Conservation (phyloP, 1,284 basidiomycete genomes). For the Moniliophthora roreri region DNA sequence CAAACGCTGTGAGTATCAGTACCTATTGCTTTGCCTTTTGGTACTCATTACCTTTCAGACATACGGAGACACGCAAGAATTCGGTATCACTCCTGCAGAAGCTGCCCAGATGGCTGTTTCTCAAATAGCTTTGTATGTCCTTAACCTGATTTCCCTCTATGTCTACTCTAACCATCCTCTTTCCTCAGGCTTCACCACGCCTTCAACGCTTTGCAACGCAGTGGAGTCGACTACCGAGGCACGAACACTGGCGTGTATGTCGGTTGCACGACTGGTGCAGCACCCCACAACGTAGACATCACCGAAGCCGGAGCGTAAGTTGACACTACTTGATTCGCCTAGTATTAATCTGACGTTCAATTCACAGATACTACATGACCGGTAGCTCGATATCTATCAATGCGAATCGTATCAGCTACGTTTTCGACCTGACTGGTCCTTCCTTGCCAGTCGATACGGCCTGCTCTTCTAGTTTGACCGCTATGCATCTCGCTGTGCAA, state of each 20-base stretch:
- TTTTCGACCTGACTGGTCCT: constrained; percentile 27
- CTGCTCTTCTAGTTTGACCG: constrained; percentile 46
- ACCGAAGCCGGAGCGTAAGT: constrained; percentile 5
- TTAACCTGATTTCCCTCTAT: background rate
- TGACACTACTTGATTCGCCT: too few species aligned
- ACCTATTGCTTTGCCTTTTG: background rate
- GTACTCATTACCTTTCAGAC: background rate
- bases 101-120: background rate
- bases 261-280: background rate
- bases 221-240: constrained; percentile 1
- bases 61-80: background rate
- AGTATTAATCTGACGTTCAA: too few species aligned
- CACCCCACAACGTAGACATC: constrained; percentile 1
- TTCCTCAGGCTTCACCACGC: background rate
- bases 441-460: constrained; percentile 50
- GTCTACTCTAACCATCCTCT: background rate
- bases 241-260: constrained; percentile 7
- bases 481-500: constrained; percentile 47
- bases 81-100: constrained; percentile 3
- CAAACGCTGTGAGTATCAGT: background rate
- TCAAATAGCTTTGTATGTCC: background rate
- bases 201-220: constrained; percentile 2
- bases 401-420: constrained; percentile 7
- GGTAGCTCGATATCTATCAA: constrained; percentile 1
- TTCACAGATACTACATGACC: background rate